phyloP scores from a whole-genome alignment of 768 basidiomycete species.

The Suillus subaureus region DNA sequence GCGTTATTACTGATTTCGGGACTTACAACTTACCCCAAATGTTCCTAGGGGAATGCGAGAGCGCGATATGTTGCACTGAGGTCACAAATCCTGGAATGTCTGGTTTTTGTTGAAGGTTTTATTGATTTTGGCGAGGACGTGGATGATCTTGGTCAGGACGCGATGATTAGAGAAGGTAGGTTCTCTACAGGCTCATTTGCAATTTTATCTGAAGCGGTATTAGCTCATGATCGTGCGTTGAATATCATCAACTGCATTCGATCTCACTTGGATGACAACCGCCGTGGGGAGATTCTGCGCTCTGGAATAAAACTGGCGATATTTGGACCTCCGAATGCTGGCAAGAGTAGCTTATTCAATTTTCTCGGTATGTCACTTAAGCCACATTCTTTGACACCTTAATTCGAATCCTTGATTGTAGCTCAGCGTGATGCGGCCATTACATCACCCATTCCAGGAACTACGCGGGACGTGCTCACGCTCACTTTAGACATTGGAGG shows the following conservation, averaged over 20 bases:
- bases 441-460: conserved; percentile 85
- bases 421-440: conserved; percentile 89
- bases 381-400: background rate
- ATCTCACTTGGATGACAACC: conserved; percentile 64
- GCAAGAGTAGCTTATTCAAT: conserved; percentile 90
- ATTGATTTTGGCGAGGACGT: conserved; percentile 91
- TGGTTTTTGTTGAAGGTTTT: conserved; percentile 82
- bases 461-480: conserved; percentile 86
- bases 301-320: conserved; percentile 84
- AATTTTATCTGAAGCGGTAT: background rate
- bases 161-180: conserved; percentile 71
- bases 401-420: conserved; percentile 28
- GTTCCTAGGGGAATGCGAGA: conserved; percentile 61
- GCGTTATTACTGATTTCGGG: conserved; percentile 26
- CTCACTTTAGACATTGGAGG: conserved; percentile 89
- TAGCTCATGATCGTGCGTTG: conserved; percentile 57
- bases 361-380: conserved; percentile 59
- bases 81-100: conserved; percentile 64
- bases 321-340: conserved; percentile 91
- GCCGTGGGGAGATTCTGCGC: conserved; percentile 82
- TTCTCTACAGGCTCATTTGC: background rate
- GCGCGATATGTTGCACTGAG: conserved; percentile 66
- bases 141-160: conserved; percentile 82
- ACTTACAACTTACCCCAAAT: background rate
- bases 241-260: conserved; percentile 54